These are phyloP conservation scores for Candida insectalens DNA, from an alignment of 805 yeast species.

Conservation along the genomic window DNA sequence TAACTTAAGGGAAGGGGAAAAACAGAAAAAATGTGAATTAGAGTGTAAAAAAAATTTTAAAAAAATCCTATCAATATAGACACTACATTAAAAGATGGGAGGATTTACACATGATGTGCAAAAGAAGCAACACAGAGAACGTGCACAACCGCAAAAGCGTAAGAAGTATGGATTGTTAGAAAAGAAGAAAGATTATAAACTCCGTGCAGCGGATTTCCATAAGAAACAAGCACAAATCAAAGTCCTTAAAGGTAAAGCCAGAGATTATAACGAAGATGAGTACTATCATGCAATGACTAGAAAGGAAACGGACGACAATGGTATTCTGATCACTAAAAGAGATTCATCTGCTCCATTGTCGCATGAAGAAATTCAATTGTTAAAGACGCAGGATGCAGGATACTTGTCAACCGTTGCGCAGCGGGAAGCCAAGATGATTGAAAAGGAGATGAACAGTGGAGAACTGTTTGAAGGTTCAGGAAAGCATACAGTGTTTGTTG, in stretches of 20 bases:
- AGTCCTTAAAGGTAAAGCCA: slow-evolving; percentile 63
- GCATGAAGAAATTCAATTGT: slow-evolving; percentile 67
- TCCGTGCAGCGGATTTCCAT: slow-evolving; percentile 48
- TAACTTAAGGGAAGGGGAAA: too few species aligned
- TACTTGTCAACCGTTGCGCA: slow-evolving; percentile 72
- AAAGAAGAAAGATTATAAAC: slow-evolving; percentile 76
- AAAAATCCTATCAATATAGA: background rate
- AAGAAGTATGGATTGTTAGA: slow-evolving; percentile 77
- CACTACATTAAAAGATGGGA: slow-evolving; percentile 37
- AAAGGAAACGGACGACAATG: slow-evolving; percentile 56
- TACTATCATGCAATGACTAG: slow-evolving; percentile 90
- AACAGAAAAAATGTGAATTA: background rate
- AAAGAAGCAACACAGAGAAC: slow-evolving; percentile 92
- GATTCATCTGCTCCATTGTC: slow-evolving; percentile 44
- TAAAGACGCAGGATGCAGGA: slow-evolving; percentile 86
- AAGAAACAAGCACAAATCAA: slow-evolving; percentile 56
- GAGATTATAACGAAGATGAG: slow-evolving; percentile 83
- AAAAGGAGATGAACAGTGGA: slow-evolving; percentile 40
- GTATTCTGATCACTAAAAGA: slow-evolving; percentile 59
- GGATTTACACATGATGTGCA: slow-evolving; percentile 83
- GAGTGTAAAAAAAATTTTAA: background rate
- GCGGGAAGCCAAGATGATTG: slow-evolving; percentile 57
- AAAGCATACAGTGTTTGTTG: slow-evolving; percentile 81
- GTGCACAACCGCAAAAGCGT: slow-evolving; percentile 77
- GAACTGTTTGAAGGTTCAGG: slow-evolving; percentile 48